phyloP scores from a whole-genome alignment of 345 rosid genomes.

The Anacardium occidentale region DNA sequence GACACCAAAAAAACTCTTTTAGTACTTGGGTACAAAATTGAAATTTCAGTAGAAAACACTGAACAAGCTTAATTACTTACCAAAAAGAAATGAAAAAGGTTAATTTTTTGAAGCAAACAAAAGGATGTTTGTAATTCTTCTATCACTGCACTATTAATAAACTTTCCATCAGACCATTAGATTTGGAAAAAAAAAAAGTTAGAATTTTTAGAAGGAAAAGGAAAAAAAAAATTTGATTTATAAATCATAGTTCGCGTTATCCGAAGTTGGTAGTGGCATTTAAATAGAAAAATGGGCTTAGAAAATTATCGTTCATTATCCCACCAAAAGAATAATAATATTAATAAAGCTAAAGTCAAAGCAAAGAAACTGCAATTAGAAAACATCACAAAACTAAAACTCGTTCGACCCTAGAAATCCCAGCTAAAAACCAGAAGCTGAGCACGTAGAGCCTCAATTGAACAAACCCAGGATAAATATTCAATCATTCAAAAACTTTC shows the following conservation, averaged over 20 bases:
- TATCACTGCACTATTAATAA: neutral
- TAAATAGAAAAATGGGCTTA: neutral
- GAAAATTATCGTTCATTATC: neutral
- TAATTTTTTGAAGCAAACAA: neutral
- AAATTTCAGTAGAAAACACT: neutral
- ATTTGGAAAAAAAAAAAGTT: neutral
- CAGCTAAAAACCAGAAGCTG: constrained; percentile 4
- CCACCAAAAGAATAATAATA: neutral
- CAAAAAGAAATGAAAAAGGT: no score
- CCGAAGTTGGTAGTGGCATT: neutral
- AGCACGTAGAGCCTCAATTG: neutral
- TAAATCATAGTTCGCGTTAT: neutral
- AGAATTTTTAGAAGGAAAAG: neutral
- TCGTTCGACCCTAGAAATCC: neutral
- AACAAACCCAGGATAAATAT: neutral
- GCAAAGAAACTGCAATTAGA: neutral
- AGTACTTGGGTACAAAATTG: neutral
- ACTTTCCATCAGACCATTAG: neutral
- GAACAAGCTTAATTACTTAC: neutral
- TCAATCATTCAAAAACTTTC: neutral
- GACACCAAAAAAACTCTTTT: no score
- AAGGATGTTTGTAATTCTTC: neutral
- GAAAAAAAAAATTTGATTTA: neutral
- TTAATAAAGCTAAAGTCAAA: neutral
- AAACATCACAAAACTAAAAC: neutral